phyloP scores from a whole-genome alignment of 768 basidiomycete genomes.

The Epithele typhae region DNA sequence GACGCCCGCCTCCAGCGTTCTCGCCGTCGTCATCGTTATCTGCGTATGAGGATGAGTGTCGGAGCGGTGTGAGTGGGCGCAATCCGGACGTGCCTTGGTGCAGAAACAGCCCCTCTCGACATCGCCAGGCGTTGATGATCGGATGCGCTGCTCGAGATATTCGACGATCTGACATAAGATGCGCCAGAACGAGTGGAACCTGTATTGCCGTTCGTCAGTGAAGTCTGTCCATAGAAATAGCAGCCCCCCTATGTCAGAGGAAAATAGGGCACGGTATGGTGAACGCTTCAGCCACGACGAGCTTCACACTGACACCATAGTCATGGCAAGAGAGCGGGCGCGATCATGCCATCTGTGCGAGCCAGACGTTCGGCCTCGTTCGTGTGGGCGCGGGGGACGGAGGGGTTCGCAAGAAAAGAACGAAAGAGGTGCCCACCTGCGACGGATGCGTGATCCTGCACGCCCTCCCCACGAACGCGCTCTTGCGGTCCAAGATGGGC shows the following conservation, averaged over 20 bases:
- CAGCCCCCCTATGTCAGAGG: no score
- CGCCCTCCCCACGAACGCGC: conserved; percentile 81
- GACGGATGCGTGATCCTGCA: conserved; percentile 74
- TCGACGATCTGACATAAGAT: conserved; percentile 66
- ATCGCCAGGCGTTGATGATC: conserved; percentile 80
- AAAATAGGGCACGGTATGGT: no score
- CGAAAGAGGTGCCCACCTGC: conserved; percentile 44
- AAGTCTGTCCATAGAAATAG: no score
- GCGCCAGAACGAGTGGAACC: conserved; percentile 64
- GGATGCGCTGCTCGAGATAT: conserved; percentile 77
- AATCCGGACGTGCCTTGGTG: conserved; percentile 58
- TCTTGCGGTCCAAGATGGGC: conserved; percentile 83
- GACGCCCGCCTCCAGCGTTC: conserved; percentile 83
- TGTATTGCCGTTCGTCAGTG: no score
- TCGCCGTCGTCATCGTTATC: conserved; percentile 97
- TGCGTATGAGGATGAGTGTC: conserved; percentile 24
- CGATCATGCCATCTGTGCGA: no score
- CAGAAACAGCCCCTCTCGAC: conserved; percentile 58
- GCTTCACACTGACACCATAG: no score
- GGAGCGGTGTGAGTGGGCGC: background rate
- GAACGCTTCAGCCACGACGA: no score
- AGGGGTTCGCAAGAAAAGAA: no score
- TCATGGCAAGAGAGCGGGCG: conserved; percentile 1
- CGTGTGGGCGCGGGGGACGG: no score
- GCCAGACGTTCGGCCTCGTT: no score